phyloP scores from a whole-genome alignment of 2,329 filamentous ascomycete species.

The Penicillium expansum region DNA sequence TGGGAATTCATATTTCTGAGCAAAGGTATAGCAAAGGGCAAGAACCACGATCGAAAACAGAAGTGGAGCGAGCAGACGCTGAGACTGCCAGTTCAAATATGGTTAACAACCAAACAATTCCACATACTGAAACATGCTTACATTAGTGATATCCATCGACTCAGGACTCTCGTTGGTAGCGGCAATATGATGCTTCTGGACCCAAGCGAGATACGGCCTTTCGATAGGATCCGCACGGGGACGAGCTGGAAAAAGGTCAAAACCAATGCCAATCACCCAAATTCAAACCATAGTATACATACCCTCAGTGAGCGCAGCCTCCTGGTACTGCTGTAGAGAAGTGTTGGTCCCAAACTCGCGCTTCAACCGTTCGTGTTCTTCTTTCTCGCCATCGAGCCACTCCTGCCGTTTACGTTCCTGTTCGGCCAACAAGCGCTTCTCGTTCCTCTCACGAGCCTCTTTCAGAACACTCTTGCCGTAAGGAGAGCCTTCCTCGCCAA shows the following conservation, averaged over 20 bases:
- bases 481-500: constrained; percentile 42
- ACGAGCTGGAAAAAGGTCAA: constrained; percentile 29
- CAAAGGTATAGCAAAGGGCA: constrained; percentile 44
- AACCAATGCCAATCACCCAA: background rate
- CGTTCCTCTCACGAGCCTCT: constrained; percentile 40
- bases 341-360: constrained; percentile 35
- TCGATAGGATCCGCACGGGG: constrained; percentile 41
- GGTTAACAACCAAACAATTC: background rate
- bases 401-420: constrained; percentile 50
- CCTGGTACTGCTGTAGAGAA: constrained; percentile 37
- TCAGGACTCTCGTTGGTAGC: constrained; percentile 37
- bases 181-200: constrained; percentile 43
- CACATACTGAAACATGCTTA: constrained; percentile 17
- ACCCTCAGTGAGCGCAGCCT: constrained; percentile 38
- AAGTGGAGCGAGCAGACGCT: constrained; percentile 49
- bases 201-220: constrained; percentile 43
- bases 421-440: constrained; percentile 40
- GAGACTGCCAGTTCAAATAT: constrained; percentile 28
- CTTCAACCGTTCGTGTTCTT: constrained; percentile 35
- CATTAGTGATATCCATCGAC: constrained; percentile 36
- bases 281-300: background rate
- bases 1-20: constrained; percentile 51
- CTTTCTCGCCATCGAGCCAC: constrained; percentile 54
- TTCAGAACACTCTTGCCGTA: constrained; percentile 45
- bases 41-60: constrained; percentile 40